Base-by-base conservation (phyloP, 2,329 filamentous ascomycete species). In the Diaporthe sp. region DNA sequence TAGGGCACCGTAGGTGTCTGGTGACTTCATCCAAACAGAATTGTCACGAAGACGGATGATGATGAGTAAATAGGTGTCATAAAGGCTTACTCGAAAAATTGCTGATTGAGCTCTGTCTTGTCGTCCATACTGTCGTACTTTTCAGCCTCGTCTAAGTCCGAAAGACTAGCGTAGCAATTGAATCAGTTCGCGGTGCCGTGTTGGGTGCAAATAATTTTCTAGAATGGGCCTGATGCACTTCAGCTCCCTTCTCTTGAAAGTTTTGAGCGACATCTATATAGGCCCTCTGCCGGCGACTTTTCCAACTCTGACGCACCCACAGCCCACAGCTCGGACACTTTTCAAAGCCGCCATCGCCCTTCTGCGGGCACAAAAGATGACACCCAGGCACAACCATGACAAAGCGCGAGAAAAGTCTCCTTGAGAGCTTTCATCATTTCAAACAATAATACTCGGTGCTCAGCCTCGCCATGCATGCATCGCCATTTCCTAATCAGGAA, bases 101-200 rank as follows among this genome's bases (percentile, higher is more conserved):
- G 61, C 19, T 73, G 68, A 35, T 75, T 75, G 44, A 75, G 74
- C 37, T 70, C 65, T 25, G 72, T 74, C 37, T 42, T 71, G 37
- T 39, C 68, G 53, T 71, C 71, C 74, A 71, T 75, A 4, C n/a
- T 47, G 42, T 50, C 70, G 27, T 47, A 25, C 6, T 47, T 53
- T 10, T 63, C 66, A 74, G 66, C 47, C 72, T 71, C 53, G 37
- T 58, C 65, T 35, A 44, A 63, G 42, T 71, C 44, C 15, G 17
- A 2, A 58, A n/a, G 44, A 22, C 37, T 70, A 47, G 37, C 37
- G 50, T 15, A 9, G 30, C 15, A 22, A 17, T 39, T 55, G 42
- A 15, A 32, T 71, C 44, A 53, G 50, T 71, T 32, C 7, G 22
- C 12, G 56, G 27, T 12, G 56, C 25, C 9, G 68, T 1, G 27